Conservation (phyloP, 2,329 filamentous ascomycete genomes). For the Aspergillus neoniger region DNA sequence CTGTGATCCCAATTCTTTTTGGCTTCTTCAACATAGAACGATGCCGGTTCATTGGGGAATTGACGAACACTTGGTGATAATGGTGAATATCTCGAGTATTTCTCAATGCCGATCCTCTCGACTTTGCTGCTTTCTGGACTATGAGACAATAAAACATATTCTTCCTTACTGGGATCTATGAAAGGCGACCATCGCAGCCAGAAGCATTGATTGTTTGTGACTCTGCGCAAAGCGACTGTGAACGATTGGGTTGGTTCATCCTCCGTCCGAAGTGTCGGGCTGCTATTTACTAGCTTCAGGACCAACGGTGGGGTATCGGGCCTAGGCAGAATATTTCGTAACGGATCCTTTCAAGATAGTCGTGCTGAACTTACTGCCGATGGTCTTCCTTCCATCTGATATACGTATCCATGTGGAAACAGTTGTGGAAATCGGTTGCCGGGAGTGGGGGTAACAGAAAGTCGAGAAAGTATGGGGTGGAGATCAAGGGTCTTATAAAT, state of each 20-base stretch:
- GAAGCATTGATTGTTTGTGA: neutral
- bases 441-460: neutral
- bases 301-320: neutral
- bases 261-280: neutral
- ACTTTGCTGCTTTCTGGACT: slow-evolving; percentile 2
- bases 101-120: neutral
- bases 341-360: neutral
- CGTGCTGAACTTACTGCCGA: neutral
- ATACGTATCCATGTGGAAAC: neutral
- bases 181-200: neutral
- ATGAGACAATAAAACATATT: neutral
- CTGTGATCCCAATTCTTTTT: neutral
- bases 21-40: slow-evolving; percentile 1
- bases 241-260: neutral
- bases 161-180: neutral
- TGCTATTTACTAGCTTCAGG: neutral
- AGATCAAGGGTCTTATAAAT: neutral
- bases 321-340: neutral
- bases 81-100: neutral
- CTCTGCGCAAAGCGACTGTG: neutral
- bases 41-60: slow-evolving; percentile 1
- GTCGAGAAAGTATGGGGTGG: neutral
- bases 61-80: neutral
- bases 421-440: neutral
- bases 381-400: neutral